Evolutionary conservation across 257 asterid species (phyloP).

Genomic region (Voacanga thouarsii): DNA sequence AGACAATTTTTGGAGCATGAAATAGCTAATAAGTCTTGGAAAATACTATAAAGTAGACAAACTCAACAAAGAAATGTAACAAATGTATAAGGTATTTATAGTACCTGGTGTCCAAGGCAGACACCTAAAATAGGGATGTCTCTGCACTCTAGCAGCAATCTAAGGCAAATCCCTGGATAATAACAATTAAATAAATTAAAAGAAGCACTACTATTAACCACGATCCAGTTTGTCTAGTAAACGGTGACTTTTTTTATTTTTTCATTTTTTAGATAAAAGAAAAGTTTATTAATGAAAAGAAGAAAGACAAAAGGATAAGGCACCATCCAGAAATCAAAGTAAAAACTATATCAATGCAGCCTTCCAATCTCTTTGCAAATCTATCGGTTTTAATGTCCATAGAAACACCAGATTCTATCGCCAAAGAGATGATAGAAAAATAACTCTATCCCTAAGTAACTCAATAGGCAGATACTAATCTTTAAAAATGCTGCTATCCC

Average conservation of each 20-base stretch:
- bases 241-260: not conserved
- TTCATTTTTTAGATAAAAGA: not conserved
- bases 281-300: not conserved
- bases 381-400: not conserved
- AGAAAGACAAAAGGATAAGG: not conserved
- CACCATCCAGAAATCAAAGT: not conserved
- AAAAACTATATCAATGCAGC: not conserved
- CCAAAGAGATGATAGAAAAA: not conserved
- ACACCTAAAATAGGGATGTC: slow-evolving; percentile 96
- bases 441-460: not conserved
- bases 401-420: not conserved
- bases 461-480: not conserved
- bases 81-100: not conserved
- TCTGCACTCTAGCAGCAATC: slow-evolving; percentile 78
- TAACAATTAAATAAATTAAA: slow-evolving; percentile 8
- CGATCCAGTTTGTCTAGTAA: not conserved
- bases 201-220: not conserved
- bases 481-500: not conserved
- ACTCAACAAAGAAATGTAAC: not conserved
- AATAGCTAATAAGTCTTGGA: not conserved
- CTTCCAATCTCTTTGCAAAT: not conserved
- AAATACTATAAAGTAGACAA: not conserved
- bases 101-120: slow-evolving; percentile 99
- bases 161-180: slow-evolving; percentile 78
- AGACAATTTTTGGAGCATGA: not conserved